Evolutionary conservation across 495 filamentous ascomycete genomes (phyloP).

Genomic region (Tuber melanosporum): DNA sequence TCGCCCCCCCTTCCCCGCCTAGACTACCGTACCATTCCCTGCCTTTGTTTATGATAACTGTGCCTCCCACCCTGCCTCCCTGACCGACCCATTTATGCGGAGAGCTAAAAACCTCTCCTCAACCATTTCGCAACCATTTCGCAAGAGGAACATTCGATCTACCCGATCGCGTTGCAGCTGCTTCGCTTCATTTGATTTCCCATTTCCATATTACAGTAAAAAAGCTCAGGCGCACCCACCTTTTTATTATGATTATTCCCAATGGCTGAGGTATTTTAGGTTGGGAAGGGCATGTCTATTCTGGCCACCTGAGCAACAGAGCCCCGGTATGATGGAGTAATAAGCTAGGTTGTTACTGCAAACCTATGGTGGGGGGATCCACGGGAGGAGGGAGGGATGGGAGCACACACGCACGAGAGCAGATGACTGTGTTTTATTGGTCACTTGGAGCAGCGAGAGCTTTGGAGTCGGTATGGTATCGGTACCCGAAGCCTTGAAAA

Average conservation of each 20-base stretch:
- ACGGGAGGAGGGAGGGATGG: neutral
- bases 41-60: neutral
- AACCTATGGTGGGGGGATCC: neutral
- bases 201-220: neutral
- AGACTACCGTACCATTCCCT: neutral
- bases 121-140: neutral
- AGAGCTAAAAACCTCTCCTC: neutral
- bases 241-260: neutral
- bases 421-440: slow-evolving; percentile 4
- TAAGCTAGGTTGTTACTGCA: neutral
- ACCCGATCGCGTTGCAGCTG: slow-evolving; percentile 5
- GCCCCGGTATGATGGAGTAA: neutral
- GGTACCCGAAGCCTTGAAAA: neutral
- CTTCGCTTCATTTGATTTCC: neutral
- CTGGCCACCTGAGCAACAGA: neutral
- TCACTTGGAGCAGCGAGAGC: neutral
- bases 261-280: slow-evolving; percentile 2
- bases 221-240: neutral
- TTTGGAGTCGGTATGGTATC: neutral
- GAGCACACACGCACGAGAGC: neutral
- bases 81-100: neutral
- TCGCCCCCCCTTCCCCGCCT: neutral
- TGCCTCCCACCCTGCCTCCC: neutral
- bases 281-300: neutral
- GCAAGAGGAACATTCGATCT: neutral